Percentiles rank a stretch among this genome's conserved stretches.
Conservation (phyloP, 148 eudicot species). For the Rhododendron mucronatum region DNA sequence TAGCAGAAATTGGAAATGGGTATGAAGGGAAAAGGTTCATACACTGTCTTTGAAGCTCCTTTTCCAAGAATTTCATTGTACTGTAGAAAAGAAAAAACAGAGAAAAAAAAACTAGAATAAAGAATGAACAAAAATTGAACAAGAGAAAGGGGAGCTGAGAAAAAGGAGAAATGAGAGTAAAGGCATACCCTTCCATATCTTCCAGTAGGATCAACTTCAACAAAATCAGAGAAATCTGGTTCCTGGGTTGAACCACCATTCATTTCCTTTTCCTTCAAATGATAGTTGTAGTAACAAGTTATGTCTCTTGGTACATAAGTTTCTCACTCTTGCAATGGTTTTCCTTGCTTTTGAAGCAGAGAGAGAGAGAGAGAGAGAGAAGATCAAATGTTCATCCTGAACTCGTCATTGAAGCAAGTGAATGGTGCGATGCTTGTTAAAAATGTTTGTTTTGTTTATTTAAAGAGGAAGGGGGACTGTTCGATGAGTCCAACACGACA, state of each 20-base stretch:
- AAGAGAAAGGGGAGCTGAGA: not conserved
- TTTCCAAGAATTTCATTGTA: constrained; percentile 80
- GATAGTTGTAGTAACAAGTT: not conserved
- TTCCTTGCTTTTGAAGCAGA: not conserved
- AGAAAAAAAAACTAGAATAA: not conserved
- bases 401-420: not conserved
- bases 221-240: constrained; percentile 52
- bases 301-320: not conserved
- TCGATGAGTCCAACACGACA: constrained; percentile 14
- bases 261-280: constrained; percentile 23
- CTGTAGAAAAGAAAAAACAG: constrained; percentile 24
- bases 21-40: constrained; percentile 21
- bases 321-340: not conserved
- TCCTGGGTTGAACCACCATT: constrained; percentile 44
- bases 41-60: constrained; percentile 88
- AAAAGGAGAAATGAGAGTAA: not conserved
- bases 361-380: not conserved
- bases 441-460: not conserved
- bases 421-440: not conserved
- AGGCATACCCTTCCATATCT: constrained; percentile 77
- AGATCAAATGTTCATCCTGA: not conserved
- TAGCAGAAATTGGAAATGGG: constrained; percentile 6
- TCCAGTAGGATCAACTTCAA: constrained; percentile 88
- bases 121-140: not conserved
- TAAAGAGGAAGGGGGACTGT: constrained; percentile 7